Conservation (phyloP, 2,329 filamentous ascomycete genomes). For the Aspergillus jensenii region DNA sequence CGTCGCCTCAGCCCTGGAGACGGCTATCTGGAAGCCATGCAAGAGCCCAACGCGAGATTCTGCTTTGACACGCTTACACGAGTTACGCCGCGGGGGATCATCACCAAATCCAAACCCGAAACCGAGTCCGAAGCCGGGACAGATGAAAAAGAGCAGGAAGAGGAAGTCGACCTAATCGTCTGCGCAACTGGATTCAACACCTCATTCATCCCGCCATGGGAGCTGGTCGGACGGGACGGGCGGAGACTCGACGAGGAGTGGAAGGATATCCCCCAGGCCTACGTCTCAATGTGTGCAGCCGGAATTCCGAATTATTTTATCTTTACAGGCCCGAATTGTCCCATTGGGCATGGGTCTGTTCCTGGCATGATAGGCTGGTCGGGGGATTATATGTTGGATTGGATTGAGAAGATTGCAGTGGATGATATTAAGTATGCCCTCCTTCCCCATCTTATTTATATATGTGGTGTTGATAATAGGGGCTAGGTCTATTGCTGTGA, state of each 20-base stretch:
- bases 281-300: slow-evolving; percentile 22
- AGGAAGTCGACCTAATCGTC: slow-evolving; percentile 32
- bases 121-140: too few relatives aligned
- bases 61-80: slow-evolving; percentile 21
- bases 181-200: slow-evolving; percentile 46
- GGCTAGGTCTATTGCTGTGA: slow-evolving; percentile 15
- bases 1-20: slow-evolving; percentile 29
- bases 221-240: slow-evolving; percentile 31
- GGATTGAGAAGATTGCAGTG: slow-evolving; percentile 25
- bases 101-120: neutral
- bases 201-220: slow-evolving; percentile 36
- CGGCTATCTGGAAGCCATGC: slow-evolving; percentile 30
- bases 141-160: neutral
- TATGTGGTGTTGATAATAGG: too few relatives aligned
- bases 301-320: slow-evolving; percentile 32
- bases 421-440: slow-evolving; percentile 16
- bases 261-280: slow-evolving; percentile 21
- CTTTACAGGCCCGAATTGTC: slow-evolving; percentile 24
- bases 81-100: slow-evolving; percentile 23
- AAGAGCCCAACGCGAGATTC: slow-evolving; percentile 23
- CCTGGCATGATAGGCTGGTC: slow-evolving; percentile 15
- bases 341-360: slow-evolving; percentile 24
- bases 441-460: neutral
- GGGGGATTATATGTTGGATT: slow-evolving; percentile 28
- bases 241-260: slow-evolving; percentile 23